Conservation (phyloP, 2,329 filamentous ascomycete species). For the Diaporthe caulivora region DNA sequence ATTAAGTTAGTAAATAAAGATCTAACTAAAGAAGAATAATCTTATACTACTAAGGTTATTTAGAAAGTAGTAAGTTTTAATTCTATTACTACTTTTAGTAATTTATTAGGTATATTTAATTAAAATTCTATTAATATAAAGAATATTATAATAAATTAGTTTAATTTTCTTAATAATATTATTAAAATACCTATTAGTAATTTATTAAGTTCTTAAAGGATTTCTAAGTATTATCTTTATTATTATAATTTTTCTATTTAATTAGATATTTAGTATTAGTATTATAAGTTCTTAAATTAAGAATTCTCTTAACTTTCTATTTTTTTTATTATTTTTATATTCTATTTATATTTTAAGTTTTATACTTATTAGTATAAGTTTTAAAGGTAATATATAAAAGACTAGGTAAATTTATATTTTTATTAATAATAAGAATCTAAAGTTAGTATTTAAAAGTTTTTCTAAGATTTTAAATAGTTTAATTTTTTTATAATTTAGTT, state of each 20-base stretch:
- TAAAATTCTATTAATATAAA: background rate
- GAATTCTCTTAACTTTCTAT: too few species aligned
- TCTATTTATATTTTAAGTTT: background rate
- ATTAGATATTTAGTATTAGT: background rate
- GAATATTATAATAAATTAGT: constrained; percentile 3
- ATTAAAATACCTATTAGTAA: background rate
- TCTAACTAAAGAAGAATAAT: background rate
- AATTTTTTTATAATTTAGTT: too few species aligned
- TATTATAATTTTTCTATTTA: background rate
- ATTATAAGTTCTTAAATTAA: background rate
- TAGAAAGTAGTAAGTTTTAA: background rate
- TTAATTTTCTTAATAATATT: background rate
- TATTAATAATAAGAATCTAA: too few species aligned
- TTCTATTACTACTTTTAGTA: background rate
- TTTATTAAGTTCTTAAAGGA: background rate
- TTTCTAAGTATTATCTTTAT: background rate
- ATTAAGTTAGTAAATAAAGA: background rate
- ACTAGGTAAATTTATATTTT: too few species aligned
- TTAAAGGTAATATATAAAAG: too few species aligned
- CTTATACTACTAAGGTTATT: background rate
- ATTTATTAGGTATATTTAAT: background rate
- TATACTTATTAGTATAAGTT: background rate
- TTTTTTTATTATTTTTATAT: background rate
- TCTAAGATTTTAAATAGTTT: too few species aligned
- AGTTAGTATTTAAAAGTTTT: too few species aligned